Base-by-base conservation (phyloP, 352 stramenopile species). In the Pythium aristosporum region DNA sequence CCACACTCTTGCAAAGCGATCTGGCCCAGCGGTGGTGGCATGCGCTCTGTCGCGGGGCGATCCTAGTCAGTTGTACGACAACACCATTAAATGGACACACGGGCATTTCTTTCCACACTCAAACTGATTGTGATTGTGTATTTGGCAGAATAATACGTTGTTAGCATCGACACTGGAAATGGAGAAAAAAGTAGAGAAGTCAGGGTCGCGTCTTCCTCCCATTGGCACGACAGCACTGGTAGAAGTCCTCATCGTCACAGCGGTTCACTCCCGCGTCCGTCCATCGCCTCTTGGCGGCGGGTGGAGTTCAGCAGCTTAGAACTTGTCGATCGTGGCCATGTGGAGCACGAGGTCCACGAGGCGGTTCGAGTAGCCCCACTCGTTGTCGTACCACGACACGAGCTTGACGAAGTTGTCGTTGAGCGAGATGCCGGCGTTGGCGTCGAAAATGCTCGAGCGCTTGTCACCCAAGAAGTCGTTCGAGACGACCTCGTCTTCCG, bases 381-480 rank as follows among this genome's bases (percentile, higher is more conserved):
- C 91, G 63, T 98, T 98, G 73, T 98, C 91, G 74, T 98, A 98
- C 91, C 92, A 97, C 47, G 87, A 96, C 41, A 98, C 77, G 65
- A 98, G 87, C 86, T 98, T 98, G 56, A 99, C 91, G 74, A 99
- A 99, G 81, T 97, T 89, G 66, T 97, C 83, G 58, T 87, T 98
- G 51, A 98, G 80, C 46, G 89, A 79, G 81, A 98, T 98, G 71
- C 93, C 92, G 34, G 96, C 96, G 61, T 95, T 96, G 57, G 95
- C 87, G 68, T 98, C 96, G 76, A 98, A 98, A 68, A 98, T 97
- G 62, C 80, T 97, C 34, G 87, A 97, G 64, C 89, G 87, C 12
- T 70, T 57, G 70, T 97, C 81, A 51, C 68, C 71, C 41, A 97
- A 83, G 69, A 98, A 98, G 72, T 98, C 94, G 41, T 72, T 86